Base-by-base conservation (phyloP, 257 asterid species). In the Ligustrum vulgare region DNA sequence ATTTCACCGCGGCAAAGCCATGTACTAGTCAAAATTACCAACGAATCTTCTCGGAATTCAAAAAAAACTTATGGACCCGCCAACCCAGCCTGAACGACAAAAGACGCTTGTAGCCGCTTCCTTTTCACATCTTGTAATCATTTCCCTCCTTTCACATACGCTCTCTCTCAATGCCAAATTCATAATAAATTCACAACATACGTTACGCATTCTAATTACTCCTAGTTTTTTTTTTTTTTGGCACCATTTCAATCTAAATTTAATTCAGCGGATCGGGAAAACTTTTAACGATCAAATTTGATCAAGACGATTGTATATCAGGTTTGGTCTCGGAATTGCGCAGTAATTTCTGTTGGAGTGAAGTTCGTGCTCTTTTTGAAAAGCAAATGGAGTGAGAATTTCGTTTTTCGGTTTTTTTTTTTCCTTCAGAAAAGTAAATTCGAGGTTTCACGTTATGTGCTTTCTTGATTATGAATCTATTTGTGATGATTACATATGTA, bases 11-110 rank as follows among this genome's bases (percentile, higher is more conserved):
- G n/a, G n/a, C n/a, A n/a, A n/a, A n/a, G n/a, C n/a, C n/a, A n/a
- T n/a, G n/a, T n/a, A n/a, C n/a, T n/a, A n/a, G n/a, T n/a, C n/a
- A n/a, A n/a, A n/a, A n/a, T n/a, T n/a, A 28, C 31, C 31, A 28
- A 28, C 31, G 31, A 79, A 80, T 72, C 18, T 71, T 67, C 77
- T 84, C 79, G 80, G 77, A 82, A 77, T 80, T 88, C 76, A 70
- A 87, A 84, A 85, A 47, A 84, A 85, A 47, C 31, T 43, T 60
- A 56, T 39, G 69, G 76, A 22, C 33, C 20, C 37, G 81, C 85
- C 87, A 56, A 72, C 37, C 45, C 28, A 4, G 12, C 63, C 28
- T 6, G 25, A n/a, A 7, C 63, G 28, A 54, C 63, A 54, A 54
- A n/a, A n/a, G 62, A 51, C 25, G 60, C 60, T 49, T 5, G 23